Percentiles rank a stretch among this genome's conserved stretches.
Evolutionary conservation across 2,329 filamentous ascomycete species (phyloP).

Genomic region (Xylariaceae sp.): DNA sequence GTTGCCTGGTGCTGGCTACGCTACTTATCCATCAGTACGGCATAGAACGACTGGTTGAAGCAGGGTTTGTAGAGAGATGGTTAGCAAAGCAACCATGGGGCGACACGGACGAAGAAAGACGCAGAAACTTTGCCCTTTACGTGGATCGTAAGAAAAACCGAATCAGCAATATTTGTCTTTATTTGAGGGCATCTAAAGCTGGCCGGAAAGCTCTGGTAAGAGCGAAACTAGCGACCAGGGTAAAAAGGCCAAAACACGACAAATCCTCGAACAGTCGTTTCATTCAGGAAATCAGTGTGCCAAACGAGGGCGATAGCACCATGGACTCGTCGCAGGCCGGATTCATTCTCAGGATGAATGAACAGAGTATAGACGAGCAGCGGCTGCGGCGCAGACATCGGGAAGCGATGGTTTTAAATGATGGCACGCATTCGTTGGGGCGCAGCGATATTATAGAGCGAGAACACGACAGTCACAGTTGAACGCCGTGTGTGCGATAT

Average conservation of each 20-base stretch:
- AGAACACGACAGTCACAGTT: slow-evolving; percentile 39
- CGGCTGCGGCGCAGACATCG: slow-evolving; percentile 68
- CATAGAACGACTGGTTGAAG: slow-evolving; percentile 52
- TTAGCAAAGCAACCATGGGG: slow-evolving; percentile 69
- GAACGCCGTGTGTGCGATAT: slow-evolving; percentile 1
- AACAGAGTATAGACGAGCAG: slow-evolving; percentile 61
- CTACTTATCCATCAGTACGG: slow-evolving; percentile 57
- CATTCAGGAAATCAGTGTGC: slow-evolving; percentile 33
- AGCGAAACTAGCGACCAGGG: slow-evolving; percentile 42
- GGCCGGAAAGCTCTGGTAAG: slow-evolving; percentile 49
- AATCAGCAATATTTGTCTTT: slow-evolving; percentile 48
- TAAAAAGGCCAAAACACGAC: slow-evolving; percentile 23
- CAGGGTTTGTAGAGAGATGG: slow-evolving; percentile 66
- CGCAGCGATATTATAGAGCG: slow-evolving; percentile 74
- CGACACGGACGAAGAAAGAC: slow-evolving; percentile 42
- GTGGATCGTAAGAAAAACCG: slow-evolving; percentile 45
- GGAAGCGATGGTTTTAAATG: slow-evolving; percentile 87
- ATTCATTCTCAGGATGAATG: slow-evolving; percentile 37
- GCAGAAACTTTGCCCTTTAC: slow-evolving; percentile 49
- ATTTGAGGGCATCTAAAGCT: slow-evolving; percentile 42
- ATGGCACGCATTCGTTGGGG: slow-evolving; percentile 69
- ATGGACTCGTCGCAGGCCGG: slow-evolving; percentile 30
- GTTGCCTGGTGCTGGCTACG: slow-evolving; percentile 52
- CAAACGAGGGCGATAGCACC: slow-evolving; percentile 27
- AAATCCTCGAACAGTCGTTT: slow-evolving; percentile 32